Base-by-base conservation (phyloP, 805 yeast species). In the Lachancea meyersii region DNA sequence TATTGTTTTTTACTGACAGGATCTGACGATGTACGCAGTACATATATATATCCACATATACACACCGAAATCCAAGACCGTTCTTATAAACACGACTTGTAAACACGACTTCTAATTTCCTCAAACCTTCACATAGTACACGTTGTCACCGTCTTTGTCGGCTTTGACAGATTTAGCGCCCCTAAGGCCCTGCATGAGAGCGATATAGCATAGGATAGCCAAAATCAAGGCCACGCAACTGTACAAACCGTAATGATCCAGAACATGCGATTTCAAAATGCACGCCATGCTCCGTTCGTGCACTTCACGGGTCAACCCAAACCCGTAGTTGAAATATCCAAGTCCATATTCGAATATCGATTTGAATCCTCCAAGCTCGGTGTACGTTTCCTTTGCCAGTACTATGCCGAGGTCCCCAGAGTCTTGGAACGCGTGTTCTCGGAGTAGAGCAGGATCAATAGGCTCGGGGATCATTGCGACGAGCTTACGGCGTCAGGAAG, bases 401-500 rank as follows among this genome's bases (percentile, higher is more conserved):
- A 63, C 64, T 16, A 45, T 46, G 5, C 44, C 38, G n/a, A 63
- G 42, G 41, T 61, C 59, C 2, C 56, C 54, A 3, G 54, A 57
- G 19, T 66, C 69, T n/a, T 56, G 51, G 38, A 47, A 67, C 4
- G 61, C 54, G 42, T 67, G 70, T 36, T 67, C 71, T 46, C 67
- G 61, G 10, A 65, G 45, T 19, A 67, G 42, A 9, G 55, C 62
- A 9, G 66, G 57, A 36, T 67, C 71, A n/a, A 53, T 46, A 17
- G 64, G 66, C 14, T 58, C 58, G 18, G 70, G 69, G 35, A 64
- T 57, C 67, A 63, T 61, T 32, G 4, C 22, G 21, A 32, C 24
- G n/a, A 18, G 23, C 22, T 9, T 32, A 5, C 13, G 28, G 28
- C 6, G 13, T 26, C 28, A 10, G 14, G 4, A 26, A 26, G 13